phyloP scores from a whole-genome alignment of 2,329 filamentous ascomycete species.

The Aspergillus sp. region DNA sequence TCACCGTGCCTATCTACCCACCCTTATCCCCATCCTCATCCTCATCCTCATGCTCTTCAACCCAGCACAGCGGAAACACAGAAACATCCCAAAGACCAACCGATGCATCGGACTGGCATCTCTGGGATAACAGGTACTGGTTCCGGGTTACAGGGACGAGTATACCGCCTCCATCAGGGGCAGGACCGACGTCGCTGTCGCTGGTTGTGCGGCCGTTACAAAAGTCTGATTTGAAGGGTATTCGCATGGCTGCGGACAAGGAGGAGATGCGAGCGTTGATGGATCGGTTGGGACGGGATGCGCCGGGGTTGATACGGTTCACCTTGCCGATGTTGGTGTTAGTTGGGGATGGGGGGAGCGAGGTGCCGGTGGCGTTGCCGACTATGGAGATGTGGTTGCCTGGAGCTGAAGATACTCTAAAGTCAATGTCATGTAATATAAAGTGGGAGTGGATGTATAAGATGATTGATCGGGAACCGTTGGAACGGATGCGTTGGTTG shows the following conservation, averaged over 20 bases:
- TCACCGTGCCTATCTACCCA: conserved; percentile 21
- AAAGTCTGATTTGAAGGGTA: neutral
- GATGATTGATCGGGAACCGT: conserved; percentile 36
- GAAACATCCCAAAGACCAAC: neutral
- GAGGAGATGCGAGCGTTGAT: neutral
- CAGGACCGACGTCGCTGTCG: neutral
- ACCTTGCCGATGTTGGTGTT: conserved; percentile 44
- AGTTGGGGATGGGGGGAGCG: neutral
- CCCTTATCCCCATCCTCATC: neutral
- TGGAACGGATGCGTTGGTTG: conserved; percentile 36
- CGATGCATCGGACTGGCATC: conserved; percentile 29
- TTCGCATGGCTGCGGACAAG: neutral
- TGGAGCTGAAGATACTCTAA: conserved; percentile 12
- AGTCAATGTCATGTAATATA: conserved; percentile 25
- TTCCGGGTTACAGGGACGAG: conserved; percentile 47
- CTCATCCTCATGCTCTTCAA: neutral
- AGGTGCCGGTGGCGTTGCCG: conserved; percentile 30
- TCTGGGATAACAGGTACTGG: conserved; percentile 62
- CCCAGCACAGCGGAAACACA: neutral
- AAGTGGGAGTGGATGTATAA: conserved; percentile 46
- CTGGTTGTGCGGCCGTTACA: neutral
- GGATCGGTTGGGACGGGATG: conserved; percentile 28
- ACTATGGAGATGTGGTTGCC: conserved; percentile 29
- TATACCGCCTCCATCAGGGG: neutral
- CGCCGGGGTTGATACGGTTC: conserved; percentile 42